Evolutionary conservation across 495 filamentous ascomycete species (phyloP), one percentile per base, ranked within the genome.

Genomic region (Talaromyces adpressus): DNA sequence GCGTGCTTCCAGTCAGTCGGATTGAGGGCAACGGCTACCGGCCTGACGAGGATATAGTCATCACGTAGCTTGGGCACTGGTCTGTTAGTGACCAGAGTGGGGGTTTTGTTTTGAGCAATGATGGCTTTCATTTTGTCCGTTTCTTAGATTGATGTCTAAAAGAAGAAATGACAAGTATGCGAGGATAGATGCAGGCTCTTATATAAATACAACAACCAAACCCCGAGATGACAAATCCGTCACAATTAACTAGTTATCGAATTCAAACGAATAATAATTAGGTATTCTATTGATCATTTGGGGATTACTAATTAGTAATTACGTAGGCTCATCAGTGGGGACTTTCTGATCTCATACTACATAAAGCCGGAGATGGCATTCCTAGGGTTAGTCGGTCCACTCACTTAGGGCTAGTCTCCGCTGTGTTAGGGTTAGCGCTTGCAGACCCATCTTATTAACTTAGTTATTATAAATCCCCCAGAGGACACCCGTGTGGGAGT

Each of bases 1-100:
- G 71, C 65, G 69, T 78, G 76, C 52, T 83, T 84, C 56, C 63
- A 74, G 64, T 83, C 80, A 34, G 65, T 73, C 0, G 79, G 80
- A 59, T 83, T 84, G 4, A 84, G 63, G 1, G 75, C 76, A 9
- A 82, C 79, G 2, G 75, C 72, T 9, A 63, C 59, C 12, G 72
- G 72, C 20, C 70, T 56, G 8, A 78, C 69, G 0, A 78, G 60
- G 22, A 77, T 61, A 25, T 70, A 45, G 14, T 70, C 53, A 2
- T 69, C 63, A 1, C 20, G 52, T 2, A 75, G 52, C 7, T 66
- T 34, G n/a, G 70, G 73, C 8, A 77, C 52, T 20, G 52, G 20
- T 29, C 23, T 9, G 16, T 56, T 23, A 22, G 22, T 29, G 52
- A 27, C 52, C 22, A 56, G 52, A 29, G 27, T 29, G 4, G 52